Evolutionary conservation across 2,329 filamentous ascomycete species (phyloP), one percentile per base, ranked within the genome.

Genomic region (Alternaria sp.): DNA sequence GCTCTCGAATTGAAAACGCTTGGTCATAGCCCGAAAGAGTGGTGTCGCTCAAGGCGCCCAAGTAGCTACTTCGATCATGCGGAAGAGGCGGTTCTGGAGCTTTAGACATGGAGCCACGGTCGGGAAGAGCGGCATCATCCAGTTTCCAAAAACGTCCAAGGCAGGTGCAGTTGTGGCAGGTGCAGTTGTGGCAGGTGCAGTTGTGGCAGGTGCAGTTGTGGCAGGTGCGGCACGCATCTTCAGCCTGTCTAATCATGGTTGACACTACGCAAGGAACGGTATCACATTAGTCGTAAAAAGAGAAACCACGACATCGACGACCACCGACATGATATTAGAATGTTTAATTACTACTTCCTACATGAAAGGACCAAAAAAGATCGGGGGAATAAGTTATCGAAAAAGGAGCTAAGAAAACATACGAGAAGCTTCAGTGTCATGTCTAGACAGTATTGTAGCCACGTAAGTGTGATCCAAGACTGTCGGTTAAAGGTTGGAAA

Each of bases 281-380:
- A 26, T 26, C 24, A 26, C 24, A 26, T 26, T 26, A 26, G 24
- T 26, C 24, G 24, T 26, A 5, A 26, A 26, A 7, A 26, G 24
- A 26, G 24, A 30, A 30, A 30, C 12, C 5, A 14, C 32, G 6
- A 36, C 12, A 7, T 14, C 32, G 14, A 36, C 32, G 14, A 36
- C 14, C 69, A 70, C 70, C 65, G 54, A 71, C 64, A 68, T 75
- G 68, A 66, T 74, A 78, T 77, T 76, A 78, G 69, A 71, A 78
- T 62, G 73, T 73, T 71, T 67, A 78, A 78, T 78, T 78, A 78
- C 76, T 78, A 77, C 70, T 71, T 77, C 75, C 72, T 77, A 76
- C 67, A 72, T 73, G 71, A 71, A 77, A 77, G 71, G 68, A 70
- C 73, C 72, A 75, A 73, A 73, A 71, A 74, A 61, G 38, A 41